Evolutionary conservation across 129 eudicot genomes (phyloP).

Genomic region (Lactuca sativa): DNA sequence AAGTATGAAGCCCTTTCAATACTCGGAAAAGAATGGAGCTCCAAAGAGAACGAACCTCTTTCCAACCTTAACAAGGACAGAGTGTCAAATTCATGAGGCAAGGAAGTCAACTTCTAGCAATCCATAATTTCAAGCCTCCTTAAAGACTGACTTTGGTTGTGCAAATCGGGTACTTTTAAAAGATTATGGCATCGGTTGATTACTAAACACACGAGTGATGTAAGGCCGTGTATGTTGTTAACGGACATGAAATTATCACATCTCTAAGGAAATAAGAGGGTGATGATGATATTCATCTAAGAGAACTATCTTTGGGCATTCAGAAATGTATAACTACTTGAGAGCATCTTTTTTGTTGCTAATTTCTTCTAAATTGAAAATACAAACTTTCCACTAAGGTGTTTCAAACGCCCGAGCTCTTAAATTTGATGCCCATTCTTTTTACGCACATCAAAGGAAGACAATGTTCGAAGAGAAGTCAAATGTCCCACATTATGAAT

Average conservation of each 20-base stretch:
- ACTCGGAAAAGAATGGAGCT: slow-evolving; percentile 3
- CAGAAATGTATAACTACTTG: neutral
- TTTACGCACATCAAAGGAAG: no score
- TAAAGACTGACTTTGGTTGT: slow-evolving; percentile 3
- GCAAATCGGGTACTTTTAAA: slow-evolving; percentile 7
- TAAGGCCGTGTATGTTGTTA: neutral
- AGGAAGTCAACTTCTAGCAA: neutral
- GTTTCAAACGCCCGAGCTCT: no score
- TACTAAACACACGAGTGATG: neutral
- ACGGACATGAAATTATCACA: neutral
- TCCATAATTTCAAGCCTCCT: neutral
- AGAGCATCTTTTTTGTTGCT: neutral
- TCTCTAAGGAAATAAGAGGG: neutral
- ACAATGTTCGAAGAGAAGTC: no score
- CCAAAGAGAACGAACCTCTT: neutral
- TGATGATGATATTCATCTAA: neutral
- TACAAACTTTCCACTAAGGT: no score
- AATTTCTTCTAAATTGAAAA: no score
- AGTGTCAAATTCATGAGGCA: neutral
- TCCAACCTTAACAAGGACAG: neutral
- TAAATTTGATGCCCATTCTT: no score
- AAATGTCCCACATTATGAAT: no score
- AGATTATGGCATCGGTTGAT: neutral
- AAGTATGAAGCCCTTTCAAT: neutral
- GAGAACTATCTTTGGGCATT: neutral